A percentile compares a stretch with the other conserved stretches of the same genome.
Conservation (phyloP, 495 filamentous ascomycete genomes). For the Neurospora discreta region DNA sequence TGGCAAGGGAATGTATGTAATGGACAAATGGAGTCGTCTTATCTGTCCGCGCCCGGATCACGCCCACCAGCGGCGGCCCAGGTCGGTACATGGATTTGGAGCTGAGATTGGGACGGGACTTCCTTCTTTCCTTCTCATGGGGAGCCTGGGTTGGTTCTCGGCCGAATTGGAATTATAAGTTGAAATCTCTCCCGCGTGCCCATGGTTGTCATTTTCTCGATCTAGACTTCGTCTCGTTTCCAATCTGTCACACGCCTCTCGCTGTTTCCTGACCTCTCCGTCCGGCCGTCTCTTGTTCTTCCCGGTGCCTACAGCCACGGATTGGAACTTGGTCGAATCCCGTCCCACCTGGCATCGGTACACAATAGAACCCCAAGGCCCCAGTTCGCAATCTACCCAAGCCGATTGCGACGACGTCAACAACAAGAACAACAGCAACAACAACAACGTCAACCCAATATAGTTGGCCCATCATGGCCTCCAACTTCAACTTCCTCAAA, state of each 20-base stretch:
- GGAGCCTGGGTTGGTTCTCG: neutral
- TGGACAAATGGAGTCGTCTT: neutral
- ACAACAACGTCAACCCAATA: neutral
- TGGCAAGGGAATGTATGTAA: neutral
- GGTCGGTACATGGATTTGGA: neutral
- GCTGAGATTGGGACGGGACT: too few species aligned
- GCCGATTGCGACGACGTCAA: neutral
- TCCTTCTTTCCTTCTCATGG: neutral
- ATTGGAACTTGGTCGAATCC: neutral
- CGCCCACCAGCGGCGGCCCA: neutral
- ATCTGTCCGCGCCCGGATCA: neutral
- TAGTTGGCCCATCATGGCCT: slow-evolving; percentile 5
- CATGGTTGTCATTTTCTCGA: neutral
- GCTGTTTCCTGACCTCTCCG: neutral
- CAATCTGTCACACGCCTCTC: neutral
- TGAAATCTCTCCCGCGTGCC: neutral
- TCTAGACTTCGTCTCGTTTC: neutral
- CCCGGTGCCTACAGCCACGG: neutral
- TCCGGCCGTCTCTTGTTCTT: neutral
- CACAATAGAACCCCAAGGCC: neutral
- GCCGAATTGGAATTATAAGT: neutral
- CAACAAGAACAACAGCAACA: neutral
- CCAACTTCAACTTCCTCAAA: slow-evolving; percentile 6
- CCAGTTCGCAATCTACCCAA: too few species aligned
- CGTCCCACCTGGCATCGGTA: neutral